Evolutionary conservation across 139 green algal species (phyloP).

Genomic region (Pleodorina starrii): DNA sequence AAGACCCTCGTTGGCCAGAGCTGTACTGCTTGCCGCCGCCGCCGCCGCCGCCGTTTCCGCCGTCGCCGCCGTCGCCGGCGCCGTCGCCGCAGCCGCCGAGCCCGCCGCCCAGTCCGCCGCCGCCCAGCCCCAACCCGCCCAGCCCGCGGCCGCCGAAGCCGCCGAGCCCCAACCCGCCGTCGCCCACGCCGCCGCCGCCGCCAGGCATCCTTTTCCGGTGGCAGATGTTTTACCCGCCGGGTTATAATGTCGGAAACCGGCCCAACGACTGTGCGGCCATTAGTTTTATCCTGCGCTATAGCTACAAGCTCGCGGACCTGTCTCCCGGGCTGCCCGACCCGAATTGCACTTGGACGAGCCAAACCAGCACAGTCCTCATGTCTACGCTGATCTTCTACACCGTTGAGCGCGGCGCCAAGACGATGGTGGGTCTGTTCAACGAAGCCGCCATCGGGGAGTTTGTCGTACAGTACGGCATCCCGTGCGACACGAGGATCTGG

Average conservation of each 20-base stretch:
- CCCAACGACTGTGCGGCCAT: not conserved
- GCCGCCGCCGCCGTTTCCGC: not conserved
- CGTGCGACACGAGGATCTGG: constrained; percentile 33
- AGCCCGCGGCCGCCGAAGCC: not conserved
- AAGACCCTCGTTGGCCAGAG: not conserved
- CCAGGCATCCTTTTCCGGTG: not conserved
- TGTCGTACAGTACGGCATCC: constrained; percentile 2
- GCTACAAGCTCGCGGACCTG: constrained; percentile 15
- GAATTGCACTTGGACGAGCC: not conserved
- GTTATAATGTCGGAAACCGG: not conserved
- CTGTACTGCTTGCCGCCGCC: constrained; percentile 26
- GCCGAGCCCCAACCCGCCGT: not conserved
- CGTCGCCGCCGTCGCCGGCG: not conserved
- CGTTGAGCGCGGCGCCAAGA: constrained; percentile 1
- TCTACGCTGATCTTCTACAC: not conserved
- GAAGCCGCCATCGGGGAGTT: constrained; percentile 7
- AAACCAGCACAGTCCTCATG: not conserved
- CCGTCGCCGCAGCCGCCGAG: not conserved
- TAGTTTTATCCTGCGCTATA: constrained; percentile 12
- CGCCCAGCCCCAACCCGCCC: constrained; percentile 6
- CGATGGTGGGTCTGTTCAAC: constrained; percentile 38
- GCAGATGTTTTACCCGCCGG: constrained; percentile 19
- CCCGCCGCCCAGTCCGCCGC: not conserved
- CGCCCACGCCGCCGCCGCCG: constrained; percentile 11
- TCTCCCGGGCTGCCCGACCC: not conserved